Evolutionary conservation across 2,329 filamentous ascomycete species (phyloP), one percentile per base, ranked within the genome.

Genomic region (Berkeleyomyces basicola): DNA sequence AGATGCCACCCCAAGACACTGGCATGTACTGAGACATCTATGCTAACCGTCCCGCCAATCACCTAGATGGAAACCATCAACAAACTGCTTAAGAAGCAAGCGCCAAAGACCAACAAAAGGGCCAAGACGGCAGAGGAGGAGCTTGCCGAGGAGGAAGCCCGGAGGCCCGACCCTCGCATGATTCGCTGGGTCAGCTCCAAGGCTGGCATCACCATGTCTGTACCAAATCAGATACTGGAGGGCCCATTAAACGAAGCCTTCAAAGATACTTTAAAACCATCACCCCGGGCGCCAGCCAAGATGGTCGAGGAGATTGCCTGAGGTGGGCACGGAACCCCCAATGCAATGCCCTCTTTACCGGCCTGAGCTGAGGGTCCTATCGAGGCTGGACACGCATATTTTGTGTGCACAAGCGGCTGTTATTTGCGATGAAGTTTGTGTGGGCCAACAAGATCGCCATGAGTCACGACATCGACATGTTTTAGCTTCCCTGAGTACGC

Each of bases 31-130:
- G n/a, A 7, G 10, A 39, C 31, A 55, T 4, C 14, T 16, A n/a
- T 36, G 31, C 51, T 62, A 62, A 65, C 57, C 37, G 7, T 16
- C 7, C 7, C 43, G 10, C 39, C 43, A 7, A 33, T 37, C 59
- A 10, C 11, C 33, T 23, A 91, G 87, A 88, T 90, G 81, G 88
- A 92, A 77, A 93, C 88, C 0, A 92, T 93, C 79, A 91, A 93
- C 77, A 90, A 91, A 69, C 82, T 93, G 1, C 82, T 93, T 61
- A 90, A 90, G 73, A 90, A 91, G 71, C 88, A 91, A 71, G 87
- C 88, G 0, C 85, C 88, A 33, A 91, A 92, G 72, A 82, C 82
- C 63, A 85, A 80, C 67, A 76, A 78, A 66, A 81, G 80, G 67
- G 78, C 72, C 40, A 77, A 70, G 53, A 71, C 68, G 64, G 75